Conservation (phyloP, 257 asterid species). For the Lycium barbarum region DNA sequence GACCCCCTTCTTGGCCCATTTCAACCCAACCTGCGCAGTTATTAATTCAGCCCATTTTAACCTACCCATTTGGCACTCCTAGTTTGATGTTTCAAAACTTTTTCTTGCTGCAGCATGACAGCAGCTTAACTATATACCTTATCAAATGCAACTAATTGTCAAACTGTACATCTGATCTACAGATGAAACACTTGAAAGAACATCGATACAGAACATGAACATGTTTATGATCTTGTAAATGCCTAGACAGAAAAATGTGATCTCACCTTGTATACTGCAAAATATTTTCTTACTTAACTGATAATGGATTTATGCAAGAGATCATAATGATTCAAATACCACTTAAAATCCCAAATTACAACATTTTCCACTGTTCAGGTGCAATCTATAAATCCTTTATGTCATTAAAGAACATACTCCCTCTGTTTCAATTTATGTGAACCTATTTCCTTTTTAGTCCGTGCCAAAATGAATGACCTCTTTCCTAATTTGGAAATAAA, state of each 20-base stretch:
- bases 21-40: too few species aligned
- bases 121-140: not conserved
- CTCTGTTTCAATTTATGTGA: too few species aligned
- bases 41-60: too few species aligned
- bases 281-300: not conserved
- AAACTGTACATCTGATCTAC: not conserved
- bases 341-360: not conserved
- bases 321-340: not conserved
- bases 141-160: conserved; percentile 9
- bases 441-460: too few species aligned
- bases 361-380: not conserved
- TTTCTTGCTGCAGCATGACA: not conserved
- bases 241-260: not conserved
- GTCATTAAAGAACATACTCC: not conserved
- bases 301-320: not conserved
- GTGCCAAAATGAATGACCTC: too few species aligned
- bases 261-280: not conserved
- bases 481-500: too few species aligned
- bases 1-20: too few species aligned
- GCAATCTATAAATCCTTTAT: not conserved
- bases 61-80: too few species aligned
- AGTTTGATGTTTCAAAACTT: not conserved
- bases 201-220: not conserved
- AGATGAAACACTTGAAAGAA: not conserved
- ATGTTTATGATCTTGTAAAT: not conserved